phyloP scores from a whole-genome alignment of 208 protist species.

The Porcisia deanei region DNA sequence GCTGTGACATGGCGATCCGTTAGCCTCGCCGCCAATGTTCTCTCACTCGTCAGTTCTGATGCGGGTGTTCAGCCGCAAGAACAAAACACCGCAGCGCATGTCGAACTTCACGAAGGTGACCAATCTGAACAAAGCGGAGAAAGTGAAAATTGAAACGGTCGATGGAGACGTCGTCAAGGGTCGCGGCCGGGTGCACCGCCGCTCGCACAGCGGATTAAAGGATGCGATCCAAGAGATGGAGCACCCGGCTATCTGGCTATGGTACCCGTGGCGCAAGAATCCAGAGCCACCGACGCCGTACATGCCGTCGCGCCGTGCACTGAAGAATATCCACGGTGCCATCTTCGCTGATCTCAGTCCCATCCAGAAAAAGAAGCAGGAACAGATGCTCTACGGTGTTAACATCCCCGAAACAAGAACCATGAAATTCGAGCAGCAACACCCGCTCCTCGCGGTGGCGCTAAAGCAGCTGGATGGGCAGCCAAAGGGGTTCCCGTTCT shows the following conservation, averaged over 20 bases:
- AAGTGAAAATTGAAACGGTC: slow-evolving; percentile 63
- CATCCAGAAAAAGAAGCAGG: slow-evolving; percentile 88
- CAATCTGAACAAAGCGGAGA: slow-evolving; percentile 84
- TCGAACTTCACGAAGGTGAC: slow-evolving; percentile 78
- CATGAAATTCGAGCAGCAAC: slow-evolving; percentile 81
- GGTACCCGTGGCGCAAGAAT: slow-evolving; percentile 93
- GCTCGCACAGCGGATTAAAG: slow-evolving; percentile 85
- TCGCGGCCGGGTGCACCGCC: slow-evolving; percentile 74
- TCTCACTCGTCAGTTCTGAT: slow-evolving; percentile 32
- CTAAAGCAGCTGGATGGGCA: slow-evolving; percentile 75
- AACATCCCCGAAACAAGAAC: slow-evolving; percentile 80
- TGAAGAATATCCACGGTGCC: slow-evolving; percentile 92
- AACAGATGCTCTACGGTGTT: slow-evolving; percentile 89
- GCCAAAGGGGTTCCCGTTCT: slow-evolving; percentile 91
- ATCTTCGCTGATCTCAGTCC: slow-evolving; percentile 79
- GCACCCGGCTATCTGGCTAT: slow-evolving; percentile 91
- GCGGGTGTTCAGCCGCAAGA: slow-evolving; percentile 59
- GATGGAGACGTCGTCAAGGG: slow-evolving; percentile 87
- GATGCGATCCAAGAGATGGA: slow-evolving; percentile 85
- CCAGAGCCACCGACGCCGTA: slow-evolving; percentile 88
- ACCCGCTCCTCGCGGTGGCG: slow-evolving; percentile 82
- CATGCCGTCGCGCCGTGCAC: slow-evolving; percentile 85
- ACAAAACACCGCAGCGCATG: slow-evolving; percentile 69
- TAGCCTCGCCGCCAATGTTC: slow-evolving; percentile 37
- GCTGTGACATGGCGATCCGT: not conserved